Evolutionary conservation across 2,329 filamentous ascomycete species (phyloP), one percentile per base, ranked within the genome.

Genomic region (Fusarium sambucinum): DNA sequence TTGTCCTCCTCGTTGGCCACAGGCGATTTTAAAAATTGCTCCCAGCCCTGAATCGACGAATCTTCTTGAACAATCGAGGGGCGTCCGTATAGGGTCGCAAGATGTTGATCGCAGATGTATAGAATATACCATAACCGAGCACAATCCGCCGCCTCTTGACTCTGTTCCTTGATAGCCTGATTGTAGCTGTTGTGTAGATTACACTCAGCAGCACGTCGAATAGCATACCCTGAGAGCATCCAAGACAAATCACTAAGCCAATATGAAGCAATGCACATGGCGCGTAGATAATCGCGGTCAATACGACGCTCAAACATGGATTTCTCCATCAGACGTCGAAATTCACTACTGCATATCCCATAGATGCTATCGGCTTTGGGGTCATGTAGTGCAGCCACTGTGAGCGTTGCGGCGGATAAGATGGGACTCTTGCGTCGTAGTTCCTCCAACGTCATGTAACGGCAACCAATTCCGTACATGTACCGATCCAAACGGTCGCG

Each of bases 171-270:
- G 2, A 83, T 73, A 6, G 80, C 78, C 10, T 78, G 77, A 5
- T 78, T 77, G 52, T 81, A 82, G 57, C 80, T 81, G 57, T 77
- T 80, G 42, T 80, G 78, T 1, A 85, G 69, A 59, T 83, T 83
- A 48, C 82, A 77, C 61, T 85, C 83, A 6, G 81, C 82, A 0
- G 84, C 84, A 17, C 83, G 77, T 11, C 84, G 79, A 29, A 85
- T 83, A 1, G 83, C 84, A 55, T 83, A 80, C 0, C 87, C 87
- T 0, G 86, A 87, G 1, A 90, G 79, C 68, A 86, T 89, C 86
- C 87, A 89, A 6, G 85, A 88, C 21, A 89, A 79, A 61, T 90
- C 87, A 6, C 85, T 86, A 0, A 89, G 79, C 88, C 87, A 90
- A 73, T 89, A 90, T 1, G 87, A 85, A 5, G 85, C 87, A 7